Evolutionary conservation across 148 eudicot species (phyloP).

Genomic region (Heliosperma pusillum): DNA sequence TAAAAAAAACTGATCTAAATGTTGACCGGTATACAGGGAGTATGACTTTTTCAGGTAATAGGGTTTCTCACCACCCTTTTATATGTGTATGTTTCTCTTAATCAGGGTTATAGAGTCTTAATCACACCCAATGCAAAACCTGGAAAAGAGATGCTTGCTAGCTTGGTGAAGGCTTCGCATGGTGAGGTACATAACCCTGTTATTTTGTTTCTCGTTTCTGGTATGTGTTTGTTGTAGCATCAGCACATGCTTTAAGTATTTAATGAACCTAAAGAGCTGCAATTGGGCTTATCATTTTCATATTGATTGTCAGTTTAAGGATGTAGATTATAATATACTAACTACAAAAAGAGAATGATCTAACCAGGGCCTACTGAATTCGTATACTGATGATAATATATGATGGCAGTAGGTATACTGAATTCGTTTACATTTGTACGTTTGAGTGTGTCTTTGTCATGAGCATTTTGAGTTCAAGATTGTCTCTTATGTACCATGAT

Average conservation of each 20-base stretch:
- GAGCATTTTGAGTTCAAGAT: too few species aligned
- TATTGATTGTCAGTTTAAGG: background rate
- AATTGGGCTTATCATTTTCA: background rate
- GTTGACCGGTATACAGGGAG: background rate
- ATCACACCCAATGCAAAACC: slow-evolving; percentile 58
- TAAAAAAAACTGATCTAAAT: background rate
- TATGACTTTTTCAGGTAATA: background rate
- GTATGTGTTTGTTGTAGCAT: background rate
- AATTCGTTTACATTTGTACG: too few species aligned
- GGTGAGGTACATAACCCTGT: slow-evolving; percentile 47
- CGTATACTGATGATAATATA: background rate
- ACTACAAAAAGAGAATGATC: background rate
- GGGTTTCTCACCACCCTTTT: background rate
- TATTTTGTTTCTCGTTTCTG: background rate
- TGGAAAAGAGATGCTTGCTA: slow-evolving; percentile 38
- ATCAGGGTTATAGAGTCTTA: slow-evolving; percentile 46
- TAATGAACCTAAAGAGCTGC: background rate
- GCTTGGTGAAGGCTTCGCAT: slow-evolving; percentile 54
- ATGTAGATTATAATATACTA: background rate
- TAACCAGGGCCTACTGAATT: background rate
- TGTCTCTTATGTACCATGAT: too few species aligned
- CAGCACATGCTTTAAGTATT: too few species aligned
- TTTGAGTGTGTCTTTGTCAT: too few species aligned
- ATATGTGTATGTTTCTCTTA: background rate
- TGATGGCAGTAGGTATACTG: background rate